Base-by-base conservation (phyloP, 129 eudicot species). In the carrot (Daucus carota) region DNA sequence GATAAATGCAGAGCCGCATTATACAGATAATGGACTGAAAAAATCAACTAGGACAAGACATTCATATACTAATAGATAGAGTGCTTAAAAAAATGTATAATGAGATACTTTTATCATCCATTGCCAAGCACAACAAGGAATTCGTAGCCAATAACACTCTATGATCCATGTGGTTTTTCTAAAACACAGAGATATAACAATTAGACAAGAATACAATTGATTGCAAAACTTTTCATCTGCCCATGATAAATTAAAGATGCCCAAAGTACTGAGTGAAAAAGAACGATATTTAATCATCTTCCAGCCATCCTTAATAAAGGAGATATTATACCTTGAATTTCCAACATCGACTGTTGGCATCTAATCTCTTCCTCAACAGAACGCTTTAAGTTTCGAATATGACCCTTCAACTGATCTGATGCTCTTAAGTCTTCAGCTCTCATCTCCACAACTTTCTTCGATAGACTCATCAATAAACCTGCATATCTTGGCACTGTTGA, bases 271-370 rank as follows among this genome's bases (percentile, higher is more conserved):
- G 8, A 13, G 67, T 33, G 5, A 40, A 52, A 74, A 46, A 50
- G 20, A 76, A n/a, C 2, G 40, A 46, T n/a, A 32, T 10, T 59
- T 65, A 47, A 88, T 74, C 92, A 83, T 80, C 90, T 91, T 7
- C 97, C 96, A 54, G 93, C 92, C 79, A 87, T 89, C 87, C 87
- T 89, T 82, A 94, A 75, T 80, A 94, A 71, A 28, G 98, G 98
- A 74, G 92, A 89, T 74, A 94, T 85, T 5, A 91, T 87, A 75
- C 98, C 98, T 83, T 94, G 98, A 48, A 94, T 86, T 84, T 94
- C 98, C 45, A 82, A 87, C 89, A 94, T 84, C 43, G 96, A 83
- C 52, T 84, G 84, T 76, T 94, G 97, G 76, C 87, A 83, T 69
- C 90, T 77, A 7, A 91, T 80, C 89, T 94, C 98, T 80, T 94